Conservation (phyloP, 768 basidiomycete species). For the Coprinopsis sp. region DNA sequence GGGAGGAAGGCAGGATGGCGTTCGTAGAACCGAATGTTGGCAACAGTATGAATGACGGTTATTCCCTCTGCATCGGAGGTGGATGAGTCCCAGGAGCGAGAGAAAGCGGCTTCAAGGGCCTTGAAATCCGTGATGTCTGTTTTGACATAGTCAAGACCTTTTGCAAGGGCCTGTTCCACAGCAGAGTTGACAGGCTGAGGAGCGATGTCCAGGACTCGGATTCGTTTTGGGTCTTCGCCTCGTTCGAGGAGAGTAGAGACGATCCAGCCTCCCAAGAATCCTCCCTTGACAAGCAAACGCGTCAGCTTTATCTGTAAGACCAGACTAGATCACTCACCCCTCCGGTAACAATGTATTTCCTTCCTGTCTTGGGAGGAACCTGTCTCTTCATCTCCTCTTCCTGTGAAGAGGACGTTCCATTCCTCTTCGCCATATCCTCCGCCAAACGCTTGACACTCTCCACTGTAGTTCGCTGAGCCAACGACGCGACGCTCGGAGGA, state of each 20-base stretch:
- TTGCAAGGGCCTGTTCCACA: slow-evolving; percentile 44
- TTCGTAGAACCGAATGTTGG: slow-evolving; percentile 76
- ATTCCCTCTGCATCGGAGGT: slow-evolving; percentile 18
- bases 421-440: slow-evolving; percentile 27
- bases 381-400: slow-evolving; percentile 30
- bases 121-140: slow-evolving; percentile 55
- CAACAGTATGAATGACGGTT: slow-evolving; percentile 74
- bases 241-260: slow-evolving; percentile 61
- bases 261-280: slow-evolving; percentile 78
- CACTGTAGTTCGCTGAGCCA: slow-evolving; percentile 48
- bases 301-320: not conserved
- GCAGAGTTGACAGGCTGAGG: slow-evolving; percentile 46
- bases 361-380: slow-evolving; percentile 66
- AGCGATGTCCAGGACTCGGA: slow-evolving; percentile 52
- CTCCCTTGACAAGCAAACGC: slow-evolving; percentile 39
- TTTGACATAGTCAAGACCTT: slow-evolving; percentile 51
- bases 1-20: slow-evolving; percentile 45
- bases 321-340: slow-evolving; percentile 44
- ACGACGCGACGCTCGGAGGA: slow-evolving; percentile 40
- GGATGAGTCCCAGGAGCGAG: slow-evolving; percentile 51
- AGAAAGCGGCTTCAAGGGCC: slow-evolving; percentile 58
- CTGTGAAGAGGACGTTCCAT: slow-evolving; percentile 21
- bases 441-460: slow-evolving; percentile 37
- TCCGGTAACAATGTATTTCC: slow-evolving; percentile 72
- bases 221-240: slow-evolving; percentile 62